Evolutionary conservation across 768 basidiomycete genomes (phyloP), one percentile per base, ranked within the genome.

Genomic region (Phylloporus sp.): DNA sequence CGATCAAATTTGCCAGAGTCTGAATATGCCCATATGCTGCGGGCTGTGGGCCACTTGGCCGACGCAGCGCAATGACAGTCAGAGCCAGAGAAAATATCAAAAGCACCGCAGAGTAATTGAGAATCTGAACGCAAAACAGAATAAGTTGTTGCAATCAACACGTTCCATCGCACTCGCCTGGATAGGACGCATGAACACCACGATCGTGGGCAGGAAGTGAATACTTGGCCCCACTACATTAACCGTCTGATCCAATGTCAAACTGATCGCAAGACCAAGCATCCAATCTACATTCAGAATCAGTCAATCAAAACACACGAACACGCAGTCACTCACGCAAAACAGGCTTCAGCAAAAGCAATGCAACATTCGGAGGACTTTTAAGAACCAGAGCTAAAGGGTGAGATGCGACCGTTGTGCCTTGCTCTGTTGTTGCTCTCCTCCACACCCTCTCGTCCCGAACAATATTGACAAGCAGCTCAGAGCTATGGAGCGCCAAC

Each of bases 21-120:
- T 69, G 64, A 2, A 71, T 45, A 22, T 70, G 69, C 3, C 70
- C 67, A 24, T 70, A 72, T 20, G 65, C 55, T 4, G 60, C 64
- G 0, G 62, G 70, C 32, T 70, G 70, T 0, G 59, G 55, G 4
- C 67, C 67, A 12, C 39, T 53, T 7, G 58, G 66, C 23, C 23
- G 57, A 24, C 29, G 23, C 28, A 59, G 28, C 4, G 53, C 58
- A 24, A 59, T 23, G 15, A 35, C 28, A 0, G 49, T 55, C 22
- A 68, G 40, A 6, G 52, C 28, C 15, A 68, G 31, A 2, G 62
- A 55, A 35, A 64, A 52, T 18, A 66, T 29, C 32, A 57, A 45
- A 2, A 67, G 54, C 0, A 48, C 56, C 3, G 1, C 50, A 28
- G 62, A 50, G 23, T 64, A 59, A 45, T 69, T 69, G 6, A 68